Evolutionary conservation across 345 rosid species (phyloP).

Genomic region (Boechera retrofracta): DNA sequence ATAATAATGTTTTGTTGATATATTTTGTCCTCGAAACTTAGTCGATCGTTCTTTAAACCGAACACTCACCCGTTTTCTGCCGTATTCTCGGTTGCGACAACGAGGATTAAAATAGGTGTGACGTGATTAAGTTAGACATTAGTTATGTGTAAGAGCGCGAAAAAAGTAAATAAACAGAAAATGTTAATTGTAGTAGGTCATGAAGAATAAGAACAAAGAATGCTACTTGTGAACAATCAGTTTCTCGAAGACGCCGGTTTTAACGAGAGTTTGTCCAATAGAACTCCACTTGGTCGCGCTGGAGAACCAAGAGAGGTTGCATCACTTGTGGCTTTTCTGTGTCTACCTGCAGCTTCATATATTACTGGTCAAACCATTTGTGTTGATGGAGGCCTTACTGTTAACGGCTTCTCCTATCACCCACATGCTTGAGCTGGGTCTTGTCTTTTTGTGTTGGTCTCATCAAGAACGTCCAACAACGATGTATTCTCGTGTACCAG

Average conservation of each 20-base stretch:
- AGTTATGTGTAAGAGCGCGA: too few relatives aligned
- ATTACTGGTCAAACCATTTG: constrained; percentile 61
- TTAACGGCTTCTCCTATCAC: constrained; percentile 48
- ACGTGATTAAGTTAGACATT: too few relatives aligned
- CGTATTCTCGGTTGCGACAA: too few relatives aligned
- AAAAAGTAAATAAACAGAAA: too few relatives aligned
- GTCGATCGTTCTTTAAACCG: too few relatives aligned
- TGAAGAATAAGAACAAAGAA: too few relatives aligned
- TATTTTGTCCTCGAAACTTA: too few relatives aligned
- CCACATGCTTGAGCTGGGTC: constrained; percentile 21
- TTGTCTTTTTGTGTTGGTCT: not conserved
- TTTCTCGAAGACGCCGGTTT: constrained; percentile 20
- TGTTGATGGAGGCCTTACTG: constrained; percentile 59
- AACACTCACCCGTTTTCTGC: too few relatives aligned
- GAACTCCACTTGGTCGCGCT: constrained; percentile 53
- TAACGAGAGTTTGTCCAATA: constrained; percentile 13
- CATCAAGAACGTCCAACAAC: not conserved
- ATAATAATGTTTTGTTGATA: too few relatives aligned
- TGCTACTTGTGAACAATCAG: not conserved
- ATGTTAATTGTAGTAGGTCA: too few relatives aligned
- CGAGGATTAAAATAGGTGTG: too few relatives aligned
- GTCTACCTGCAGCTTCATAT: constrained; percentile 66
- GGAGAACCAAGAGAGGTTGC: constrained; percentile 63
- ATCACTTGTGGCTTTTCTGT: constrained; percentile 54
- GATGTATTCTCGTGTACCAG: too few relatives aligned